phyloP scores from a whole-genome alignment of 768 basidiomycete species.

The Crucibulum laeve region DNA sequence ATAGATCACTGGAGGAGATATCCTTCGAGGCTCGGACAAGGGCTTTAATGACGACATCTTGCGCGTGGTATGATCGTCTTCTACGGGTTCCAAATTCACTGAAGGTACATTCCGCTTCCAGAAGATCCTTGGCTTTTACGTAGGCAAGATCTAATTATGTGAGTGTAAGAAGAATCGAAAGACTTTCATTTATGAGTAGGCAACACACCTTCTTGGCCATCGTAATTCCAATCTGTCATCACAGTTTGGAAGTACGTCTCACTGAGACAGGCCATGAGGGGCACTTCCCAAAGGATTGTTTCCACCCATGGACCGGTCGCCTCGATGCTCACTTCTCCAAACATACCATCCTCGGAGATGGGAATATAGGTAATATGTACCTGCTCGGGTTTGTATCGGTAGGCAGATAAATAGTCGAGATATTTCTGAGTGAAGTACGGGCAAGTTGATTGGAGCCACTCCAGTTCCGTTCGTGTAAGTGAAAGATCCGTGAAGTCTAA shows the following conservation, averaged over 20 bases:
- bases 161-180: background rate
- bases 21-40: conserved; percentile 64
- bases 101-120: conserved; percentile 63
- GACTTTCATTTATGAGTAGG: background rate
- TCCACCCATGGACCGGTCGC: conserved; percentile 73
- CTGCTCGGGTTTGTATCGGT: conserved; percentile 73
- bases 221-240: conserved; percentile 79
- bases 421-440: conserved; percentile 73
- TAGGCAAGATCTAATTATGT: conserved; percentile 59
- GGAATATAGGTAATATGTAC: conserved; percentile 65
- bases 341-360: conserved; percentile 36
- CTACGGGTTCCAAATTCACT: conserved; percentile 89
- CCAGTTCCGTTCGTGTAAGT: conserved; percentile 56
- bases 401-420: conserved; percentile 68
- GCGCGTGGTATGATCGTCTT: conserved; percentile 66
- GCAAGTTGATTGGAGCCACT: conserved; percentile 64
- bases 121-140: conserved; percentile 60
- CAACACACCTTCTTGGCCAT: conserved; percentile 68
- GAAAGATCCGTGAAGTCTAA: conserved; percentile 66
- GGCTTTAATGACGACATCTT: conserved; percentile 72
- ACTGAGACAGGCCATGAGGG: conserved; percentile 87
- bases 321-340: conserved; percentile 71
- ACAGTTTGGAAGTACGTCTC: conserved; percentile 82
- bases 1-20: conserved; percentile 49
- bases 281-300: conserved; percentile 94